Percentiles rank a stretch among this genome's conserved stretches.
Evolutionary conservation across 805 yeast species (phyloP).

Genomic region (Pachysolen tannophilus): DNA sequence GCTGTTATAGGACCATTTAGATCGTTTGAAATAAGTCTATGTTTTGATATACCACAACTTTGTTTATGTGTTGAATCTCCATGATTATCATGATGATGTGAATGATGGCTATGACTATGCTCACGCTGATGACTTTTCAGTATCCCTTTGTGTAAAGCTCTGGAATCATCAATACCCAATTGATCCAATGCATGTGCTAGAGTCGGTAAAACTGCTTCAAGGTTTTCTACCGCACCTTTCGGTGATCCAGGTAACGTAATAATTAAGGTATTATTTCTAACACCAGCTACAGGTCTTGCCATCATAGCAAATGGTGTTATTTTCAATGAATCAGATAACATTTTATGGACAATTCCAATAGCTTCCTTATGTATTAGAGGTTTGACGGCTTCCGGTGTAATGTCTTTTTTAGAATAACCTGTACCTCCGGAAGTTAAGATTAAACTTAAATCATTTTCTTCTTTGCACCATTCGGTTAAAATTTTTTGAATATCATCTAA

Average conservation of each 20-base stretch:
- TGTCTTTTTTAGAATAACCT: conserved; percentile 37
- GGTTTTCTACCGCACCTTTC: conserved; percentile 37
- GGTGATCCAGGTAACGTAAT: conserved; percentile 48
- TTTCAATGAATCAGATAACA: conserved; percentile 33
- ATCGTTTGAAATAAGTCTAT: conserved; percentile 27
- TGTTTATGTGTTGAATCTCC: conserved; percentile 12
- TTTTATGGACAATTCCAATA: conserved; percentile 40
- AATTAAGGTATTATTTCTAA: conserved; percentile 26
- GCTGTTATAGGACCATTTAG: conserved; percentile 27
- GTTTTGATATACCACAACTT: conserved; percentile 27
- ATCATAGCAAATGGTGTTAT: conserved; percentile 41
- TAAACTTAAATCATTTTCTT: conserved; percentile 16
- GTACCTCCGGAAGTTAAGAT: conserved; percentile 48
- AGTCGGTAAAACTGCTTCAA: conserved; percentile 27
- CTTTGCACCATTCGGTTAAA: conserved; percentile 19
- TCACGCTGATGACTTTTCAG: conserved; percentile 19
- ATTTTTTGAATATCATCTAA: conserved; percentile 20
- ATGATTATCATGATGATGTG: conserved; percentile 12
- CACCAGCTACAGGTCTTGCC: conserved; percentile 45
- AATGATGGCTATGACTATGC: conserved; percentile 10
- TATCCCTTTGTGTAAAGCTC: conserved; percentile 29
- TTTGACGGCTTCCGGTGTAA: conserved; percentile 43
- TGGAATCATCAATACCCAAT: conserved; percentile 24
- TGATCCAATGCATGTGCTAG: conserved; percentile 37
- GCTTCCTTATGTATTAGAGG: conserved; percentile 35